Evolutionary conservation across 2,329 filamentous ascomycete species (phyloP), one percentile per base, ranked within the genome.

Genomic region (Xylaria sp.): DNA sequence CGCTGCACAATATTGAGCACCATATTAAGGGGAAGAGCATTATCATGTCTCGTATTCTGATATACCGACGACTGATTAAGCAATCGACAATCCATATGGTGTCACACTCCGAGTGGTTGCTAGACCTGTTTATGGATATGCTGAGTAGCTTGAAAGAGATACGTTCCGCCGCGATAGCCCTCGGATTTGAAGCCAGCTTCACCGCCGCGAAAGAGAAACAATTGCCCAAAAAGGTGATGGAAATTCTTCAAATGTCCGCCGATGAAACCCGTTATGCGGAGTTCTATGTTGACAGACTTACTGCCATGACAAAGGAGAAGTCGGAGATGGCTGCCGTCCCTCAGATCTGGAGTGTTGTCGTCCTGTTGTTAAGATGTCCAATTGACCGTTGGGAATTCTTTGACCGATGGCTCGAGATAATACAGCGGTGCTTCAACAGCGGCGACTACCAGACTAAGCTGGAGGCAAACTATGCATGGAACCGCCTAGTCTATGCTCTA

Each of bases 391-490:
- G 94, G 91, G 82, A 88, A 31, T 86, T 90, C 70, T 87, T 92
- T 64, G 84, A 82, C 27, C 81, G 85, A 5, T 97, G 92, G 90
- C 80, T 97, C 7, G 83, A 84, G 31, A 83, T 97, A 9, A 88
- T 96, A 17, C 90, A 97, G 70, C 83, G 83, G 64, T 95, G 92
- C 71, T 92, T 98, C 76, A 96, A 96, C 72, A 90, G 87, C 67
- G 85, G 85, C 54, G 92, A 97, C 65, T 78, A 83, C 3, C 78
- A 83, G 44, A 90, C 89, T 44, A 92, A 89, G 69, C 81, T 86
- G 13, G 88, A 96, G 70, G 91, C 93, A 21, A 92, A 94, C 70
- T 80, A 88, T 58, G 93, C 93, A 0, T 97, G 94, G 91, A 92
- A 91, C 68, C 89, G 91, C 54, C 87, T 97, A 44, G 85, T 95